A percentile compares a stretch with the other conserved stretches of the same genome.
Evolutionary conservation across 371 early-diverging fungal species (phyloP).

Genomic region (Mucor plumbeus): DNA sequence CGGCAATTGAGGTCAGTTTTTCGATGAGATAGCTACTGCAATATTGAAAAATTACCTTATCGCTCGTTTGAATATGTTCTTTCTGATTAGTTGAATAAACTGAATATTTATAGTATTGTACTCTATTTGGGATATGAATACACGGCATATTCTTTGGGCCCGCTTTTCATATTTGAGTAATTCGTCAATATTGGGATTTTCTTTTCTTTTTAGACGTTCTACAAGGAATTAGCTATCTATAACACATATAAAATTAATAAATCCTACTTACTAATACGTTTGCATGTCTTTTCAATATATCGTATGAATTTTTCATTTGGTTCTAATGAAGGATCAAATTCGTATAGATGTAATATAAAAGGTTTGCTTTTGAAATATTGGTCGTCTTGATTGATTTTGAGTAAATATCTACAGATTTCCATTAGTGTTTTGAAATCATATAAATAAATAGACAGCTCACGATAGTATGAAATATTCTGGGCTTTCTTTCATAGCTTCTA

Average conservation of each 20-base stretch:
- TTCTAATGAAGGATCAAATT: neutral
- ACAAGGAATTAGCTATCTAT: neutral
- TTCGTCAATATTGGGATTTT: neutral
- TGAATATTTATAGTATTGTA: neutral
- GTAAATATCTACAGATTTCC: neutral
- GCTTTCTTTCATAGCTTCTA: neutral
- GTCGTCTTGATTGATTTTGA: neutral
- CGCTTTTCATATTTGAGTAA: neutral
- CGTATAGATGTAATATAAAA: slow-evolving; percentile 7
- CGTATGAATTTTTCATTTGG: neutral
- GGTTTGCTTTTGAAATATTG: slow-evolving; percentile 3
- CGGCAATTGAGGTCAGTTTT: neutral
- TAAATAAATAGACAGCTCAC: slow-evolving; percentile 1
- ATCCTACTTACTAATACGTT: neutral
- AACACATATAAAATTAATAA: neutral
- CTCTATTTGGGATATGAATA: slow-evolving; percentile 8
- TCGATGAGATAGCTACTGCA: too few species aligned
- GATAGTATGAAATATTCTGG: slow-evolving; percentile 7
- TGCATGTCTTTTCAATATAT: neutral
- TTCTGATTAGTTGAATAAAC: neutral
- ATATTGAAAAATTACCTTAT: slow-evolving; percentile 9
- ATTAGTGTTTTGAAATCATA: neutral
- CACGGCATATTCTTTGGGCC: neutral
- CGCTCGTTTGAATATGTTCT: neutral
- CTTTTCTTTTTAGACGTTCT: neutral